Base-by-base conservation (phyloP, 345 rosid genomes). In the Eucalyptus viminalis region DNA sequence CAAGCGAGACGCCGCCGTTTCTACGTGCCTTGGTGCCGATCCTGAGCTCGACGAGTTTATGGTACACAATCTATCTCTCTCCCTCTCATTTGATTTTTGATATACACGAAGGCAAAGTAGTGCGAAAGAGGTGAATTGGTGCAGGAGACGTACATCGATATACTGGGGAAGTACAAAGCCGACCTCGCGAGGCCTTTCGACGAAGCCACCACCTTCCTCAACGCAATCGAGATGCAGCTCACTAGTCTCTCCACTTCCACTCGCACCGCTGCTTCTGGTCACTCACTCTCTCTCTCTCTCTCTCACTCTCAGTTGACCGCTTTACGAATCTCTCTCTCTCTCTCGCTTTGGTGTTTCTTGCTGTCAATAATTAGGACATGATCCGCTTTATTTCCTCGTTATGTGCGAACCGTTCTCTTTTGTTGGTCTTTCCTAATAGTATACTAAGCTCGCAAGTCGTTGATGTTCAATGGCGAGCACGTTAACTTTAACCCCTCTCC, bases 21-120 rank as follows among this genome's bases (percentile, higher is more conserved):
- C 94, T 11, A 90, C 92, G 17, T 69, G 65, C 94, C 90, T 92
- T 6, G 99, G 97, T 88, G 94, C 95, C 86, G 99, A 98, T 94
- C 99, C 97, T 88, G 98, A 97, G 95, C 99, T 98, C 88, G 99
- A 98, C 90, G 96, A 96, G 92, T 98, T 98, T 94, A 97, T 98
- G 99, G 99, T 98, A 72, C 47, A 76, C 47, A 37, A 21, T 19
- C 45, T 40, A 22, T 40, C 54, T 88, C 56, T 31, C 49, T 88
- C 14, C 29, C 87, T 85, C n/a, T 25, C 21, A 53, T 69, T 13
- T 17, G 31, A 40, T 9, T 88, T 88, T 3, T 45, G 49, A 60
- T 14, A 49, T 47, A 49, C 83, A 40, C 47, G 27, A 76, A 37
- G 83, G 43, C 83, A 43, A 76, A 76, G 83, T 76, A 37, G 83